Base-by-base conservation (phyloP, 2,329 filamentous ascomycete genomes). In the Gliomastix tumulicola region DNA sequence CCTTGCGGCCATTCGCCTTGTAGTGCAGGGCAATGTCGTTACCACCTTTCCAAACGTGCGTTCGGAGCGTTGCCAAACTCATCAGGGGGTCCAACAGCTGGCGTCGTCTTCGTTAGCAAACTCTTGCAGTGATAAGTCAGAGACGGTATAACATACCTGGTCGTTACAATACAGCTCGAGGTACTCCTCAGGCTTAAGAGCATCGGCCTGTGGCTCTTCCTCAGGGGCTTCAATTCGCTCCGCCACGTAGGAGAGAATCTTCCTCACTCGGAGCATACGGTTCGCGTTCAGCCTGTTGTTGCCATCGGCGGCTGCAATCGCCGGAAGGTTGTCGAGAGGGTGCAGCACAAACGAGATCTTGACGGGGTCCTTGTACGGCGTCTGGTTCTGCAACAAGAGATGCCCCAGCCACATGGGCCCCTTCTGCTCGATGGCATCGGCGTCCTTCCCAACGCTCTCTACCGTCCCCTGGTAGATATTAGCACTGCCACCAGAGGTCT, bases 261-360 rank as follows among this genome's bases (percentile, higher is more conserved):
- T 98, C 65, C 88, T 90, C 4, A 94, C 88, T 32, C 92, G 78
- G 35, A 98, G 71, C 92, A 98, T 97, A 38, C 90, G 79, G 54
- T 97, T 98, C 10, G 92, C 92, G 56, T 97, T 98, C 35, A 98
- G 71, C 18, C 92, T 82, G 46, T 89, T 90, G 57, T 90, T 94
- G 36, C 82, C 83, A 53, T 94, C 88, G 5, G 78, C 62, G 18
- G 79, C 76, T 21, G 83, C 76, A 34, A 96, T 83, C 37, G 73
- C 74, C 1, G 88, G 88, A 36, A 97, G 65, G 19, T 73, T 63
- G 46, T 87, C 82, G 49, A 85, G 73, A 0, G 92, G 89, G 48
- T 92, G 79, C 18, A 98, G 69, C 13, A 95, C 76, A 53, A 98
- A 98, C 4, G 87, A 89, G n/a, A 97, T 82, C 69, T 98, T 98